These are phyloP conservation scores for Neurospora sp. DNA, from an alignment of 2,329 filamentous ascomycete genomes.

Conservation along the genomic window DNA sequence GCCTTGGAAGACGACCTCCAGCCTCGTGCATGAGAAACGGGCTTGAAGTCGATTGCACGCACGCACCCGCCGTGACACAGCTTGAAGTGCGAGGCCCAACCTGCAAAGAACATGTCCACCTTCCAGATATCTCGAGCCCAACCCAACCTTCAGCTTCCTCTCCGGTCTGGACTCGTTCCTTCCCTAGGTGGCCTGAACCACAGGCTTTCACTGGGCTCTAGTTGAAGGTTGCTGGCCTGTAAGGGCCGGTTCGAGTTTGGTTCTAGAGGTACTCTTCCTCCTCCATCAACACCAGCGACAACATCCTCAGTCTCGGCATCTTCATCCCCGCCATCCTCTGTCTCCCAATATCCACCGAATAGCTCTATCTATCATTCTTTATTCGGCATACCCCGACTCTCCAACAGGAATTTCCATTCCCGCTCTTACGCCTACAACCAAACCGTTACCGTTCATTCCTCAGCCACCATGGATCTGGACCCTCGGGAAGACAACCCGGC, in stretches of 20 bases:
- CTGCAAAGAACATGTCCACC: background rate
- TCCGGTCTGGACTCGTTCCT: background rate
- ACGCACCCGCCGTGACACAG: background rate
- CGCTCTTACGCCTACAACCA: background rate
- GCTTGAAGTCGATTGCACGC: background rate
- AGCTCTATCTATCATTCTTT: background rate
- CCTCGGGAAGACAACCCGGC: background rate
- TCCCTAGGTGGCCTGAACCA: background rate
- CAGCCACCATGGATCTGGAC: background rate
- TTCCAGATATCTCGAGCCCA: background rate
- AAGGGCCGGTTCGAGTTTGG: background rate
- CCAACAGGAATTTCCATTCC: background rate
- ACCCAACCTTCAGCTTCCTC: background rate
- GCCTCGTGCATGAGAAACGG: background rate
- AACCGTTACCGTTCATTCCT: background rate
- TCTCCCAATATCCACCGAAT: background rate
- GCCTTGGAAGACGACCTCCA: background rate
- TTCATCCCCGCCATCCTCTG: background rate
- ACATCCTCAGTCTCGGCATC: background rate
- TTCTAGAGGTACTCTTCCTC: background rate
- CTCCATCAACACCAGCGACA: background rate
- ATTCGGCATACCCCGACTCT: background rate
- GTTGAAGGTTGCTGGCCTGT: background rate
- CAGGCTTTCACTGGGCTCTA: background rate
- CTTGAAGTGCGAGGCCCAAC: background rate